These are phyloP conservation scores for Herpetomonas tarakana DNA, from an alignment of 208 protist species.

Conservation along the genomic window DNA sequence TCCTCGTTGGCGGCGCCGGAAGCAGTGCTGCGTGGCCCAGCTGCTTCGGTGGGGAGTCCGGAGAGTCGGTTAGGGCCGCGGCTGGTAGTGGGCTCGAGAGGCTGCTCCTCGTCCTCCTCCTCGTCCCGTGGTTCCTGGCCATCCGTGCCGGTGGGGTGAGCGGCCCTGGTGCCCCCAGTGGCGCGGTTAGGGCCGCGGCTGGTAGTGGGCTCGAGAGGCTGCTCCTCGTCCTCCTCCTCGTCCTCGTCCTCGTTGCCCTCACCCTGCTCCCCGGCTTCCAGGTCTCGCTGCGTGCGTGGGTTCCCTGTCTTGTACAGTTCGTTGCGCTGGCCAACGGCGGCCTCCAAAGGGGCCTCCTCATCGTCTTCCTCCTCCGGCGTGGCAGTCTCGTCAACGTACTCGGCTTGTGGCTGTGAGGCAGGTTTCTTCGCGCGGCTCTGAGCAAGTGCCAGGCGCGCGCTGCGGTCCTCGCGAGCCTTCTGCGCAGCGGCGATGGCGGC, in stretches of 20 bases:
- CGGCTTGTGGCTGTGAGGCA: background rate
- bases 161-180: background rate
- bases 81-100: slow-evolving; percentile 4
- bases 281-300: slow-evolving; percentile 4
- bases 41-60: no score
- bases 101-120: slow-evolving; percentile 6
- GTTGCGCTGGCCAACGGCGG: background rate
- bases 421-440: background rate
- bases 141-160: no score
- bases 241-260: background rate
- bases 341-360: slow-evolving; percentile 11
- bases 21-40: no score
- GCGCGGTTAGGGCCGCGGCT: slow-evolving; percentile 1
- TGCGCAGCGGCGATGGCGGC: slow-evolving; percentile 10
- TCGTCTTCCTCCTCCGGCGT: slow-evolving; percentile 4
- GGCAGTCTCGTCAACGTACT: background rate
- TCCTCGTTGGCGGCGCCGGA: no score
- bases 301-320: slow-evolving; percentile 13
- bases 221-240: slow-evolving; percentile 6
- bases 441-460: slow-evolving; percentile 1
- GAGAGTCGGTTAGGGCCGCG: background rate
- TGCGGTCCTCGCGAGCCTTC: slow-evolving; percentile 10
- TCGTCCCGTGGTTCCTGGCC: slow-evolving; percentile 2
- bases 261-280: slow-evolving; percentile 6
- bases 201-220: slow-evolving; percentile 2